phyloP scores from a whole-genome alignment of 2,329 filamentous ascomycete species.

The Scopulariopsis brevicaulis region DNA sequence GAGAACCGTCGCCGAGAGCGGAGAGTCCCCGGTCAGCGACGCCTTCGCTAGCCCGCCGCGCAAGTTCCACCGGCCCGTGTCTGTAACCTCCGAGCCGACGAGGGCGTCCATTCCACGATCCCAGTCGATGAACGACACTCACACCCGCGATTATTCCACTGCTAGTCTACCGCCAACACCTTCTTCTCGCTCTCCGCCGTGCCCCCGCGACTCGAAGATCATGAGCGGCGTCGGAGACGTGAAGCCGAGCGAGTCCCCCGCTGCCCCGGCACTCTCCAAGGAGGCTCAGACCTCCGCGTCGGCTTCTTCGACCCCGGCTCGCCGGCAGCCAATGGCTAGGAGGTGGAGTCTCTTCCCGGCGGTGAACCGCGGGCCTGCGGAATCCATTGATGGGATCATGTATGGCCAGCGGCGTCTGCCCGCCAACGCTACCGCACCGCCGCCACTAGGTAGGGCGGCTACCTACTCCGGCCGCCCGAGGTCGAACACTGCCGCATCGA shows the following conservation, averaged over 20 bases:
- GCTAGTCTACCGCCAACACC: slow-evolving; percentile 2
- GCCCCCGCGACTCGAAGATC: background rate
- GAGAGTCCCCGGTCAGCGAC: slow-evolving; percentile 14
- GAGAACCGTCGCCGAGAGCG: slow-evolving; percentile 22
- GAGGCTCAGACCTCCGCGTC: background rate
- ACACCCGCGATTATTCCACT: background rate
- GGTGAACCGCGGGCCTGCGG: background rate
- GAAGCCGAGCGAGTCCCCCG: background rate
- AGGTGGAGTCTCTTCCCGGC: slow-evolving; percentile 1
- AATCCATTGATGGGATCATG: slow-evolving; percentile 2
- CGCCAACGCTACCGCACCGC: background rate
- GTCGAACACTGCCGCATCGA: background rate
- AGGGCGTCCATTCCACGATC: background rate
- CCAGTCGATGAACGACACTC: background rate
- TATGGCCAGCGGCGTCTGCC: background rate
- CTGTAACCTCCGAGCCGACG: background rate
- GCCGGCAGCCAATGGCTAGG: background rate
- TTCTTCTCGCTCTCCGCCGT: background rate
- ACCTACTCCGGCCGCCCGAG: background rate
- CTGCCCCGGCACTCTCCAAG: background rate
- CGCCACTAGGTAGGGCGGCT: background rate
- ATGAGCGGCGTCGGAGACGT: background rate
- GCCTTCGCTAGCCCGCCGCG: background rate
- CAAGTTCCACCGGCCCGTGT: background rate
- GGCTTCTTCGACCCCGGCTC: background rate